Base-by-base conservation (phyloP, 2,329 filamentous ascomycete genomes). In the Teratosphaeria epicoccoides region DNA sequence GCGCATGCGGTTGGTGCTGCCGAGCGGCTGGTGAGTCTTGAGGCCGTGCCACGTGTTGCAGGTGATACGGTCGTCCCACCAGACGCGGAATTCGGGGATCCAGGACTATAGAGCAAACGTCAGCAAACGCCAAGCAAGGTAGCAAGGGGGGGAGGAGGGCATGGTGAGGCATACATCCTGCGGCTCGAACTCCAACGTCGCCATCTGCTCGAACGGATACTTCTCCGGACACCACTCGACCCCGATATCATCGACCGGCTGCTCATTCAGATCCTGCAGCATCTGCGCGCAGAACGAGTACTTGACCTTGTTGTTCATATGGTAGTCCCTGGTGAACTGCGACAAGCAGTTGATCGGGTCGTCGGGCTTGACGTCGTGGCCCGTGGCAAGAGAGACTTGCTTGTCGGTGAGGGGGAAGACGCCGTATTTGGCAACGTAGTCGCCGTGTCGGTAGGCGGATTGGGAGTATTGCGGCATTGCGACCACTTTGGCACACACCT, bases 51-150 rank as follows among this genome's bases (percentile, higher is more conserved):
- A 71, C 24, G 61, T 62, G 52, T 71, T 70, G 53, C 64, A 62
- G 3, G 67, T 70, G 25, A 70, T 70, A 2, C 66, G 55, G 47
- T 70, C 67, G 45, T 70, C 68, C 68, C 68, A 71, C 67, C 66
- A 70, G 1, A 65, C 63, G 28, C 68, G 55, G 56, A 71, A 70
- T 54, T 67, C 67, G 1, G 68, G 68, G n/a, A 70, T 49, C 67
- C 67, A 71, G 11, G 57, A 61, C 47, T 40, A 20, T 2, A 20
- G 5, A 6, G n/a, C n/a, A n/a, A 22, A n/a, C 1, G 33, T 40
- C 14, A 40, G 33, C n/a, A n/a, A n/a, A n/a, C n/a, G n/a, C 20
- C 6, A 17, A n/a, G 33, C n/a, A 9, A 20, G 33, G 33, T 7
- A 40, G 14, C 6, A 17, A 17, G n/a, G 7, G 1, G n/a, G 33